Percentiles rank a stretch among this genome's conserved stretches.
Evolutionary conservation across 2,329 filamentous ascomycete species (phyloP).

Genomic region (Coniosporium tulheliwenetii): DNA sequence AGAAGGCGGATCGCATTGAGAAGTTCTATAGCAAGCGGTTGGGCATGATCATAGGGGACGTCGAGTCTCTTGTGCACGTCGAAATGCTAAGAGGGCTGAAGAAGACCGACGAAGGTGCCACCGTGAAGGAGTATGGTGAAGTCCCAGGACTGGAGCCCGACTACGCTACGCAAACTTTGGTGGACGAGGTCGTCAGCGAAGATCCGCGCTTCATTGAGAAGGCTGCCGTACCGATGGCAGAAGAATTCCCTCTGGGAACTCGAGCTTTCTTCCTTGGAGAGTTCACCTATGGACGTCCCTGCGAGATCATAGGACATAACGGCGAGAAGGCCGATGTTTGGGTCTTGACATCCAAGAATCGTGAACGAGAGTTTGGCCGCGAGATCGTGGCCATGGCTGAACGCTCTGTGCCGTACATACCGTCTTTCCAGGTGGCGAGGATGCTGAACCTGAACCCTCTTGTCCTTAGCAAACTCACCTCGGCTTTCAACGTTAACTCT

Average conservation of each 20-base stretch:
- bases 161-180: conserved; percentile 80
- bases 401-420: conserved; percentile 57
- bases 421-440: conserved; percentile 78
- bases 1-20: conserved; percentile 72
- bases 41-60: conserved; percentile 69
- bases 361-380: conserved; percentile 69
- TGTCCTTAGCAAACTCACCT: conserved; percentile 88
- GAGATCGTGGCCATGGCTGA: conserved; percentile 58
- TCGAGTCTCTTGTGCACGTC: conserved; percentile 82
- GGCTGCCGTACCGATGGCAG: conserved; percentile 70
- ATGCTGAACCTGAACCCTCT: conserved; percentile 70
- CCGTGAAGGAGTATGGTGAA: conserved; percentile 81
- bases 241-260: conserved; percentile 76
- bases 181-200: conserved; percentile 78
- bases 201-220: conserved; percentile 89
- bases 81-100: conserved; percentile 83
- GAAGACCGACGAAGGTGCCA: conserved; percentile 82
- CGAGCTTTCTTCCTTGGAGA: conserved; percentile 89
- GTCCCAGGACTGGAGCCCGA: conserved; percentile 76
- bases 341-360: conserved; percentile 55
- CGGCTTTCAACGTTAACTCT: conserved; percentile 73
- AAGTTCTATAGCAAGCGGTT: conserved; percentile 79
- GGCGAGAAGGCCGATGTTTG: conserved; percentile 64
- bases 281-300: conserved; percentile 76
- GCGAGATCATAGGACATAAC: conserved; percentile 64